Evolutionary conservation across 192 early-diverging fungal species (phyloP).

Genomic region (Podila horticola): DNA sequence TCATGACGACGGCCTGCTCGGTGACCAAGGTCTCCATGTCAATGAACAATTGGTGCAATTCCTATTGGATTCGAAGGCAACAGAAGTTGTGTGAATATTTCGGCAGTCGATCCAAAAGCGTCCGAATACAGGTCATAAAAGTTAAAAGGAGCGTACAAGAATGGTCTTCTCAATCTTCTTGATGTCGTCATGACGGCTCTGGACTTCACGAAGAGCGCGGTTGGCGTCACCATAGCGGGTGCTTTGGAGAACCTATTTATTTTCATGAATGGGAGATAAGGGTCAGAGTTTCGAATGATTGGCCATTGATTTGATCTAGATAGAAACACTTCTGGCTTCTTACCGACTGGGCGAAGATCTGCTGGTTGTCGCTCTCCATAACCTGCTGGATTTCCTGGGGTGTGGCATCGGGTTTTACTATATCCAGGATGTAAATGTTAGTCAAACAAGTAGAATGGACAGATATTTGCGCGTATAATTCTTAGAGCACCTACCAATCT

Average conservation of each 20-base stretch:
- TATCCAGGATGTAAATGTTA: not conserved
- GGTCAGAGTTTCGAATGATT: not conserved
- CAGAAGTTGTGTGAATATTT: not conserved
- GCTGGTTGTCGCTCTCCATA: conserved; percentile 75
- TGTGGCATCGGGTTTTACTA: conserved; percentile 86
- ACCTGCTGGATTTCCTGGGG: conserved; percentile 79
- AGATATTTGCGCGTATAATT: not conserved
- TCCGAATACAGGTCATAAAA: no score
- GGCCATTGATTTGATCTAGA: not conserved
- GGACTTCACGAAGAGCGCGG: conserved; percentile 82
- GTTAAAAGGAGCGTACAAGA: conserved; percentile 56
- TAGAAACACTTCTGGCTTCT: not conserved
- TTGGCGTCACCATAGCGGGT: conserved; percentile 78
- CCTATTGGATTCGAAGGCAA: conserved; percentile 52
- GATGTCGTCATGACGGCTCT: conserved; percentile 86
- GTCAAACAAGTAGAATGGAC: not conserved
- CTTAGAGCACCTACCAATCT: conserved; percentile 69
- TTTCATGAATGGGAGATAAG: not conserved
- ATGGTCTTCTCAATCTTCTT: conserved; percentile 90
- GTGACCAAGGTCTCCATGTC: conserved; percentile 89
- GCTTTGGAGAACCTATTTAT: conserved; percentile 71
- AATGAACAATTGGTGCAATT: conserved; percentile 89
- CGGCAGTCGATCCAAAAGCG: not conserved
- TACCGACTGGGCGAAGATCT: conserved; percentile 88
- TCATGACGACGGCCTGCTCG: conserved; percentile 77